Base-by-base conservation (phyloP, 2,329 filamentous ascomycete species). In the Alternaria incomplexa region DNA sequence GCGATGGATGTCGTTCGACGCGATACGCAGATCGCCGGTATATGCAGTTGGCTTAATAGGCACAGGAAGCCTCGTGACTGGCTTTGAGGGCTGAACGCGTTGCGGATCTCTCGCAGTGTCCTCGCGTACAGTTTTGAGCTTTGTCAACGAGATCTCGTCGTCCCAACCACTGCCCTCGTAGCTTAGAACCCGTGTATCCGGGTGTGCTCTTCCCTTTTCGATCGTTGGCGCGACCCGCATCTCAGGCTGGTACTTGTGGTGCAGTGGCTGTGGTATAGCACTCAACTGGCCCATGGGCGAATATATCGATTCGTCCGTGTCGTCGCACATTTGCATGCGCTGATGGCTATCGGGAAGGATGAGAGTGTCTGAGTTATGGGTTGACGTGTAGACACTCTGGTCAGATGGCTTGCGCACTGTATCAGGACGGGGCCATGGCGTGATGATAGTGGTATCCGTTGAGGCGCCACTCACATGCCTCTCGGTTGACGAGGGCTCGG, bases 81-180 rank as follows among this genome's bases (percentile, higher is more conserved):
- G 47, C 30, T 62, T 63, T 22, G 30, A 36, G 43, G n/a, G 23
- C 23, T 13, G 61, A 48, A 17, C 20, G 9, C 46, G 30, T 45
- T 63, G 52, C 23, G 44, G 44, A 7, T 54, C 48, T 17, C 26
- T 53, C 30, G 48, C 25, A 8, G 45, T 9, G 9, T 61, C 57
- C 17, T 43, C 36, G 4, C 63, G 61, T 6, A 48, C 60, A 9
- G 46, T 43, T 20, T 69, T 62, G 8, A 70, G 60, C 36, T 73
- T 56, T 5, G 62, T 63, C 30, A 69, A 48, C 8, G 64, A 69
- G n/a, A 72, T 71, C 40, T 73, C 67, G 2, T 62, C 54, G 10
- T 65, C 60, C 32, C 70, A 75, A 4, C 58, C 72, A 12, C 58
- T 75, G 9, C 70, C 72, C 51, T 72, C 69, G 23, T 76, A 74